Conservation (phyloP, 345 rosid species). For the Arabidopsis thaliana region DNA sequence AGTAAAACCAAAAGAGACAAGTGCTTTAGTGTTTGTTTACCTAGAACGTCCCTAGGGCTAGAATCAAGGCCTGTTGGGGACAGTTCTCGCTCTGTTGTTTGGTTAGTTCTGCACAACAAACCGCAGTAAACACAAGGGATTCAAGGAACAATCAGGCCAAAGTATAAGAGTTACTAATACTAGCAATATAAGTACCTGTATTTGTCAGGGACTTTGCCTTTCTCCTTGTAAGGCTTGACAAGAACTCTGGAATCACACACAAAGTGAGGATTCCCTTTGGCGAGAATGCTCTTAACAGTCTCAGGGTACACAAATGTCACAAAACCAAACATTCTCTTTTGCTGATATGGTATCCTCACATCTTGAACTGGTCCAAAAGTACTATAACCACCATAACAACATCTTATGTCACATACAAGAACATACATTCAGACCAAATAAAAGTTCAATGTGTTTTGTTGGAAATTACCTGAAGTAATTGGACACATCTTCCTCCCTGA, state of each 20-base stretch:
- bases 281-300: conserved; percentile 84
- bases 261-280: conserved; percentile 93
- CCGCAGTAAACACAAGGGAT: conserved; percentile 5
- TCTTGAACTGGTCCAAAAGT: conserved; percentile 96
- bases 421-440: conserved; percentile 15
- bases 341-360: conserved; percentile 94
- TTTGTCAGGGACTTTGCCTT: conserved; percentile 91
- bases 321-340: conserved; percentile 97
- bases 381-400: conserved; percentile 46
- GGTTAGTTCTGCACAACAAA: conserved; percentile 40
- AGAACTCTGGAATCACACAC: conserved; percentile 92
- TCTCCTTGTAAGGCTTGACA: conserved; percentile 97
- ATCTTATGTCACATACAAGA: conserved; percentile 26
- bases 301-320: conserved; percentile 90
- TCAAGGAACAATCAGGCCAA: conserved; percentile 1
- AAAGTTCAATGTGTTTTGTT: conserved; percentile 17
- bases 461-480: conserved; percentile 73
- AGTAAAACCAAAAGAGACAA: conserved; percentile 26
- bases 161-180: conserved; percentile 15
- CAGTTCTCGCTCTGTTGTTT: conserved; percentile 36
- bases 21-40: conserved; percentile 43
- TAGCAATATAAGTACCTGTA: conserved; percentile 54
- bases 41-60: conserved; percentile 61
- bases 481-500: conserved; percentile 90
- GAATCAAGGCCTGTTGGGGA: conserved; percentile 85